These are phyloP conservation scores for Cytospora chrysosperma DNA, from an alignment of 2,329 filamentous ascomycete species.

Conservation along the genomic window DNA sequence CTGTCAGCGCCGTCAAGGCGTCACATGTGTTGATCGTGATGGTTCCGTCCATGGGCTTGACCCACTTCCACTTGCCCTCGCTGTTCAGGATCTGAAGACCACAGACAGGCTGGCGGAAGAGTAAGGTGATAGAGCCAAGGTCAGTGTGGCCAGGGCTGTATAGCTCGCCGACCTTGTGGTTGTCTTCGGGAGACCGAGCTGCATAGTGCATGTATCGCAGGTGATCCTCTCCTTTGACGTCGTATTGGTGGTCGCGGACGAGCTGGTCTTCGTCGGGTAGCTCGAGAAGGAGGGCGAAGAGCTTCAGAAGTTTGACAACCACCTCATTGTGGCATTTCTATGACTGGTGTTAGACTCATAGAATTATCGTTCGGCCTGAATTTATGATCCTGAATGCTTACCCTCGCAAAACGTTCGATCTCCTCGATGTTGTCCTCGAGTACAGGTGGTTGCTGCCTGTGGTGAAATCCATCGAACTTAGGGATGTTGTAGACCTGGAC, in stretches of 20 bases:
- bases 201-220: constrained; percentile 63
- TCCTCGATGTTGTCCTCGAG: constrained; percentile 50
- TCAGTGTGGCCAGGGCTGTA: constrained; percentile 55
- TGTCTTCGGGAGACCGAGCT: constrained; percentile 47
- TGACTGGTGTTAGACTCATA: constrained; percentile 28
- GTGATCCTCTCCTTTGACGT: constrained; percentile 58
- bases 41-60: constrained; percentile 47
- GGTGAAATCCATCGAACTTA: constrained; percentile 34
- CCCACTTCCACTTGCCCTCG: constrained; percentile 50
- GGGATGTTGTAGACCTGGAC: constrained; percentile 41
- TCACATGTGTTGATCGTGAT: constrained; percentile 54
- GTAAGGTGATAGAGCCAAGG: constrained; percentile 53
- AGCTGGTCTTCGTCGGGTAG: constrained; percentile 58
- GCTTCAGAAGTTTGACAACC: constrained; percentile 54
- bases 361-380: constrained; percentile 4
- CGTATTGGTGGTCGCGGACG: constrained; percentile 55
- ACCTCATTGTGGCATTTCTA: constrained; percentile 51
- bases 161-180: constrained; percentile 42
- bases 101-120: constrained; percentile 59
- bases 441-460: constrained; percentile 39
- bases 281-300: constrained; percentile 61
- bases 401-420: constrained; percentile 50
- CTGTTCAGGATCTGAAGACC: constrained; percentile 53
- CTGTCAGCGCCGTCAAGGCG: constrained; percentile 47
- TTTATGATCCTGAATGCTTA: constrained; percentile 26